phyloP scores from a whole-genome alignment of 441 rosid genomes.

The Pelargonium cotyledonis region DNA sequence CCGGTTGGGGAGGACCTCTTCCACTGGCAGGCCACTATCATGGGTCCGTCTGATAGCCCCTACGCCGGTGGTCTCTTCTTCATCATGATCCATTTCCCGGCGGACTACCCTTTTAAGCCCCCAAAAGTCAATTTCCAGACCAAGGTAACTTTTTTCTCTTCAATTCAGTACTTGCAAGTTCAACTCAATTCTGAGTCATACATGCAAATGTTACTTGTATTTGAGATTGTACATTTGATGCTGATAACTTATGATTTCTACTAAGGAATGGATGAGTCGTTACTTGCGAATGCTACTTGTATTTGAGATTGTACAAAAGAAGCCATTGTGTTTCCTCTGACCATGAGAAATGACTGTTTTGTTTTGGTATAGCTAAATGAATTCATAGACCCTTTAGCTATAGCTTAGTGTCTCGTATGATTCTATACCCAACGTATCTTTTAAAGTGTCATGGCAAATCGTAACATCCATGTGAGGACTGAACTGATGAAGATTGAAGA shows the following conservation, averaged over 20 bases:
- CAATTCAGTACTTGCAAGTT: not conserved
- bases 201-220: no score
- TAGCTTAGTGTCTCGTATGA: not conserved
- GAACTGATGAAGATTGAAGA: not conserved
- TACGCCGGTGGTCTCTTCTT: constrained; percentile 6
- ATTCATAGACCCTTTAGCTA: not conserved
- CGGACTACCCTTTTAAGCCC: constrained; percentile 10
- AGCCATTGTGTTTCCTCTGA: not conserved
- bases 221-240: not conserved
- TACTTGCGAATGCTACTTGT: not conserved
- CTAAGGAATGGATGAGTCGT: no score
- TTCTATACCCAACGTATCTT: no score
- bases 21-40: constrained; percentile 6
- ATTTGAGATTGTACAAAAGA: not conserved
- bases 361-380: not conserved
- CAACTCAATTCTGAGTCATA: no score
- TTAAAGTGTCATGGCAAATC: no score
- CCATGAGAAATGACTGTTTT: not conserved
- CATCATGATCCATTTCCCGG: constrained; percentile 3
- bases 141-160: not conserved
- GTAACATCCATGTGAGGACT: no score
- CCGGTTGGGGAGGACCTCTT: constrained; percentile 8
- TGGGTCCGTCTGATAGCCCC: not conserved
- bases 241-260: not conserved
- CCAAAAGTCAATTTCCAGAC: constrained; percentile 9